phyloP scores from a whole-genome alignment of 225 moss, liverwort and hornwort genomes.

The Thuidium tamariscinum region DNA sequence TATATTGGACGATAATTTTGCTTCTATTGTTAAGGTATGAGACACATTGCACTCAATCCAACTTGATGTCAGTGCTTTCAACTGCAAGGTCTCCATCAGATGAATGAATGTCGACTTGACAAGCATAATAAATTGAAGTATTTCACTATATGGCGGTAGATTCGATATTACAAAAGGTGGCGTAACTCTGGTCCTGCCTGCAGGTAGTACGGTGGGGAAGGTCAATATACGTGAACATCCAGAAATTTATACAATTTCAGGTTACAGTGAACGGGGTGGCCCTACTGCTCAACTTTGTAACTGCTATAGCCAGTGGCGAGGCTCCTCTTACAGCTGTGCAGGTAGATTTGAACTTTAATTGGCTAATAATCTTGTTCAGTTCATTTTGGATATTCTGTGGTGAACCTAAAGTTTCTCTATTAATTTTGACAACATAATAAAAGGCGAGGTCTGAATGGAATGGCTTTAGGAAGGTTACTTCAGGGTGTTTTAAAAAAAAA shows the following conservation, averaged over 20 bases:
- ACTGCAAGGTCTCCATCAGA: neutral
- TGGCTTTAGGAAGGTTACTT: neutral
- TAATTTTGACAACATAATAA: neutral
- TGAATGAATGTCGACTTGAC: neutral
- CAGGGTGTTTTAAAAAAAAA: too few species aligned
- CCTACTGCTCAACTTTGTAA: slow-evolving; percentile 58
- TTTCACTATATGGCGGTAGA: neutral
- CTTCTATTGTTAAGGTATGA: slow-evolving; percentile 86
- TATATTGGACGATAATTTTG: slow-evolving; percentile 86
- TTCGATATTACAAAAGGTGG: neutral
- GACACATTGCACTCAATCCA: neutral
- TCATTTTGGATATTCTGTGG: neutral
- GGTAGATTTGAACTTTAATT: slow-evolving; percentile 11
- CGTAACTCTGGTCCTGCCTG: neutral
- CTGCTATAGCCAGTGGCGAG: slow-evolving; percentile 65
- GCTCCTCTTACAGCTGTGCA: slow-evolving; percentile 95
- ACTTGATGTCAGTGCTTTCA: neutral
- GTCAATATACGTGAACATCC: slow-evolving; percentile 86
- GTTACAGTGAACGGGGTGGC: slow-evolving; percentile 76
- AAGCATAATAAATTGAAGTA: neutral
- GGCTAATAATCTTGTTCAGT: neutral
- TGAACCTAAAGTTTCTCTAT: neutral
- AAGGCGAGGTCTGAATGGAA: neutral
- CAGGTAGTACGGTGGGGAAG: slow-evolving; percentile 96
- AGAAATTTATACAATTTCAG: slow-evolving; percentile 94